phyloP scores from a whole-genome alignment of 768 basidiomycete species.

The Amanita muscaria region DNA sequence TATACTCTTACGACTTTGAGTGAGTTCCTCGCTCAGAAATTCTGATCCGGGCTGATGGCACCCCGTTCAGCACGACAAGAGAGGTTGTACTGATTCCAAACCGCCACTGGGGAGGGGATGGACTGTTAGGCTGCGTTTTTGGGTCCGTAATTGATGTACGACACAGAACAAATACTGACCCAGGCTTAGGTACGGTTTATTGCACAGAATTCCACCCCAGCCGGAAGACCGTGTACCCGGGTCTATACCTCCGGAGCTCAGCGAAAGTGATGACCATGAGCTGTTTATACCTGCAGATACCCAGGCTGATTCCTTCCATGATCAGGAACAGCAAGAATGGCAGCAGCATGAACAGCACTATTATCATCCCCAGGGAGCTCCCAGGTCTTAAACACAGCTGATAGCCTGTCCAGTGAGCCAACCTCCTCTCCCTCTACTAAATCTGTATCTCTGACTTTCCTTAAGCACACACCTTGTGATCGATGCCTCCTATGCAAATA shows the following conservation, averaged over 20 bases:
- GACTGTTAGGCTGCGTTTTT: conserved; percentile 90
- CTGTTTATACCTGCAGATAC: conserved; percentile 69
- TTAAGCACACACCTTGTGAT: too few species aligned
- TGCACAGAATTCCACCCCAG: conserved; percentile 88
- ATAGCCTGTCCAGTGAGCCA: too few species aligned
- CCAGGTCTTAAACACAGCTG: background rate
- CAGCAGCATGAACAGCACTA: background rate
- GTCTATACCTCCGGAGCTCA: conserved; percentile 47
- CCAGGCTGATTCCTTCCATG: conserved; percentile 17
- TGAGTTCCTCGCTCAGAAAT: conserved; percentile 31
- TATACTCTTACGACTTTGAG: conserved; percentile 97
- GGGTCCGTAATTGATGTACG: conserved; percentile 47
- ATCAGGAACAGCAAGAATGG: conserved; percentile 5
- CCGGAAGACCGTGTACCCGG: conserved; percentile 50
- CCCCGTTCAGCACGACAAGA: conserved; percentile 71
- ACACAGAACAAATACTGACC: conserved; percentile 5
- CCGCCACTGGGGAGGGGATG: conserved; percentile 96
- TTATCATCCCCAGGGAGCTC: background rate
- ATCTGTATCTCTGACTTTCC: too few species aligned
- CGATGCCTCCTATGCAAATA: too few species aligned
- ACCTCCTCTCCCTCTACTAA: too few species aligned
- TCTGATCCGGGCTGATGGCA: conserved; percentile 11
- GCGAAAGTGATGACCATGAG: conserved; percentile 38
- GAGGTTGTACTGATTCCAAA: conserved; percentile 95
- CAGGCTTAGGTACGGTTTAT: conserved; percentile 64